phyloP scores from a whole-genome alignment of 2,329 filamentous ascomycete species.

The Ceratocystis papillata region DNA sequence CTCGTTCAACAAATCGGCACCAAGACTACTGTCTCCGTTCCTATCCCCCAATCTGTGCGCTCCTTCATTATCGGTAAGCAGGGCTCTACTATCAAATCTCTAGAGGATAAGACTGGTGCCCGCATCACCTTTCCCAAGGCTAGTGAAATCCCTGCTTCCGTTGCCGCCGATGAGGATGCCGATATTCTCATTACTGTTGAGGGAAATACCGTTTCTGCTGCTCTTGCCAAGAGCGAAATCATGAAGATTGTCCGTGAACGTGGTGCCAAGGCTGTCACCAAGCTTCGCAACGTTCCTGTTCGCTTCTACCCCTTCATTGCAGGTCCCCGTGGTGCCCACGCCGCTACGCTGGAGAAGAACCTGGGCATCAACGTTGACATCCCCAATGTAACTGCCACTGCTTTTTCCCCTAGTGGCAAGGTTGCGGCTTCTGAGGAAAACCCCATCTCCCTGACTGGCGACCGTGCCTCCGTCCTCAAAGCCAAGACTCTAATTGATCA shows the following conservation, averaged over 20 bases:
- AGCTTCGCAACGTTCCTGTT: slow-evolving; percentile 71
- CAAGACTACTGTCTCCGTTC: slow-evolving; percentile 36
- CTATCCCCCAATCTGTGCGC: slow-evolving; percentile 52
- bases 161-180: slow-evolving; percentile 65
- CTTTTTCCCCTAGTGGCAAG: slow-evolving; percentile 28
- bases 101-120: slow-evolving; percentile 82
- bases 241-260: slow-evolving; percentile 79
- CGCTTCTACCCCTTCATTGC: slow-evolving; percentile 95
- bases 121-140: slow-evolving; percentile 79
- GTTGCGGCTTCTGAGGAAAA: slow-evolving; percentile 54
- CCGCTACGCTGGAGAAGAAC: slow-evolving; percentile 61
- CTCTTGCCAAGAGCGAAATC: slow-evolving; percentile 73
- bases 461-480: slow-evolving; percentile 69
- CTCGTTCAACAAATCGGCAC: slow-evolving; percentile 77
- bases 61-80: slow-evolving; percentile 88
- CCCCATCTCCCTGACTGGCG: slow-evolving; percentile 76
- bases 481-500: slow-evolving; percentile 72
- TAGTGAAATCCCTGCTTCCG: slow-evolving; percentile 48
- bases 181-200: slow-evolving; percentile 80
- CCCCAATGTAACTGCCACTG: slow-evolving; percentile 42
- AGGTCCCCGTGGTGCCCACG: slow-evolving; percentile 58
- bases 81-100: slow-evolving; percentile 77
- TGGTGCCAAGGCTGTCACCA: slow-evolving; percentile 68
- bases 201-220: slow-evolving; percentile 79
- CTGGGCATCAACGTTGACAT: slow-evolving; percentile 73